Base-by-base conservation (phyloP, 331 rosid genomes). In the Pyracantha coccinea region DNA sequence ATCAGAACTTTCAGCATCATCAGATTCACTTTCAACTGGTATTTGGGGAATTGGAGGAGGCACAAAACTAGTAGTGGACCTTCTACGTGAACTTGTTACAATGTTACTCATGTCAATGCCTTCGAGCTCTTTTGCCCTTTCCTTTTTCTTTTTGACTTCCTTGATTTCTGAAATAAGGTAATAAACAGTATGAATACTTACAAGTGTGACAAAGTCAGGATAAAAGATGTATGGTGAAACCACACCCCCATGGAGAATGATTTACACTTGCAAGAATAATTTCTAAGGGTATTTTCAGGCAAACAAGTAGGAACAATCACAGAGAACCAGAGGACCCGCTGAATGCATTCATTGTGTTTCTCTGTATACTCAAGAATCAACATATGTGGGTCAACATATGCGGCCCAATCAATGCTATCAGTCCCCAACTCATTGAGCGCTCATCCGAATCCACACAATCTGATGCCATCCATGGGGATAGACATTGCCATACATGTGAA, bases 61-160 rank as follows among this genome's bases (percentile, higher is more conserved):
- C 23, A 71, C 71, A 80, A 81, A 93, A 77, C 94, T 85, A 47
- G 77, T 31, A 13, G 88, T 74, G 66, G 97, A 90, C 75, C 98
- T 86, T 76, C 98, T 84, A 17, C 98, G 96, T 45, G 98, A 81
- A 80, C 94, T 93, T 31, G 86, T 83, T 27, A 93, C 97, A 35
- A 93, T 91, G 82, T 93, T 93, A 78, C 98, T 89, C 71, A 72
- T 24, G 81, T 93, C 98, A 81, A 93, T 93, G 75, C 98, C 98
- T 85, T 93, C 98, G 60, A 93, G 98, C 77, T 93, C 98, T 84
- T 88, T 93, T 66, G 96, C 98, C 79, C 93, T 85, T 19, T 80
- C 97, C 86, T 93, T 93, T 81, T 83, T 89, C 90, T 85, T 85
- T 80, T 69, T 91, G 27, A 88, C 82, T 31, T 91, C 94, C 89